Evolutionary conservation across 2,329 filamentous ascomycete genomes (phyloP).

Genomic region (Thermoascus crustaceus): DNA sequence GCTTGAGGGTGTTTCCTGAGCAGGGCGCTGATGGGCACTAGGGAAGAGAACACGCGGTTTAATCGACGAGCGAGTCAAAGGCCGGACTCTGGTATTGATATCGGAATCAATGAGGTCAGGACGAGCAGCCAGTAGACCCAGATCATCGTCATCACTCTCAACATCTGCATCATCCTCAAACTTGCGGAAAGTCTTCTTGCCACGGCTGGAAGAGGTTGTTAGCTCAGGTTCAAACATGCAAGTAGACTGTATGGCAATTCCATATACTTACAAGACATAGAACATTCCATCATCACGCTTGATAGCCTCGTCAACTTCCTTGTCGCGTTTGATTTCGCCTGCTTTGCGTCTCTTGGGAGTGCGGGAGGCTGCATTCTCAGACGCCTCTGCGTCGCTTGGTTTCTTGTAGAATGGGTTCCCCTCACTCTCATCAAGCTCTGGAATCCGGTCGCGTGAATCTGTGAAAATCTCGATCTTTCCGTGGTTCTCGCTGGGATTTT

Average conservation of each 20-base stretch:
- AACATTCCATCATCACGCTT: constrained; percentile 50
- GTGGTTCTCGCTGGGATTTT: constrained; percentile 22
- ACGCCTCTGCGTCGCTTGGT: constrained; percentile 20
- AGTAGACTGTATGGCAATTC: constrained; percentile 4
- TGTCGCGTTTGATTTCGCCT: constrained; percentile 20
- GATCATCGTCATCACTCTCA: constrained; percentile 29
- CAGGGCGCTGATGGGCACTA: constrained; percentile 34
- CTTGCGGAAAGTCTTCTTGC: constrained; percentile 52
- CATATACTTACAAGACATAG: constrained; percentile 51
- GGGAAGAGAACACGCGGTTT: constrained; percentile 55
- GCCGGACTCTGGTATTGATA: constrained; percentile 30
- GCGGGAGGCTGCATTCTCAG: constrained; percentile 17
- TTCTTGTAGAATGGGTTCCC: constrained; percentile 50
- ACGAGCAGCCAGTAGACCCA: constrained; percentile 34
- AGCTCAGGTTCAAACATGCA: constrained; percentile 18
- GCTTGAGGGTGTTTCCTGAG: constrained; percentile 29
- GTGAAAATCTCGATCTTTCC: constrained; percentile 51
- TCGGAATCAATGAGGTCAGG: constrained; percentile 29
- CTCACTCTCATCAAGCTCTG: constrained; percentile 42
- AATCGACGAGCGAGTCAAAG: constrained; percentile 50
- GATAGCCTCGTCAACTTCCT: constrained; percentile 43
- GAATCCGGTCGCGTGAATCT: constrained; percentile 55
- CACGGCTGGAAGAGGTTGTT: constrained; percentile 41
- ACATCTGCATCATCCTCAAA: constrained; percentile 41
- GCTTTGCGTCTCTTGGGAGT: constrained; percentile 32